These are phyloP conservation scores for Rosa rugosa DNA, from an alignment of 306 rosid genomes.

Conservation along the genomic window DNA sequence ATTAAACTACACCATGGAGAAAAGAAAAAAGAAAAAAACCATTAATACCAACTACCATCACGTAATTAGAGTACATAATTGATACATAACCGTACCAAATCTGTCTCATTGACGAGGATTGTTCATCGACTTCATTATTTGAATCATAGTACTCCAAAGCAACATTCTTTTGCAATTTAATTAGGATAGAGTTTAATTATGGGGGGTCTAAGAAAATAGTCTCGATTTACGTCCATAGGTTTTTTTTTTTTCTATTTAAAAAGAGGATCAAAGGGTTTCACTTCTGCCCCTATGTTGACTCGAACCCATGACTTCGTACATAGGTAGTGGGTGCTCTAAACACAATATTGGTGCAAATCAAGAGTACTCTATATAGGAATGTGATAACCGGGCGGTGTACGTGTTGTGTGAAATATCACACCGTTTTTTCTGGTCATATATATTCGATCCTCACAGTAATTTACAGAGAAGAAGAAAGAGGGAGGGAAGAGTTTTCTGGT, in stretches of 20 bases:
- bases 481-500: constrained; percentile 10
- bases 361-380: neutral
- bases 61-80: neutral
- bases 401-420: neutral
- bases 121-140: neutral
- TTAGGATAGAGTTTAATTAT: too few relatives aligned
- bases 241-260: too few relatives aligned
- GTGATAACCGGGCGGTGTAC: neutral
- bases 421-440: constrained; percentile 3
- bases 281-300: too few relatives aligned
- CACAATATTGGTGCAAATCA: neutral
- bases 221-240: neutral
- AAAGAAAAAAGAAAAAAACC: too few relatives aligned
- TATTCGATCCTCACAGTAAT: neutral
- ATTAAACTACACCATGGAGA: too few relatives aligned
- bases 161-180: neutral
- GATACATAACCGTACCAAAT: neutral
- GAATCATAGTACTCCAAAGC: neutral
- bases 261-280: too few relatives aligned
- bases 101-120: neutral
- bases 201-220: too few relatives aligned
- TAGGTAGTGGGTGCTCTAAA: too few relatives aligned
- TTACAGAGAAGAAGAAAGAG: neutral
- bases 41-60: neutral
- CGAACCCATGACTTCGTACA: too few relatives aligned